Evolutionary conservation across 148 eudicot species (phyloP).

Genomic region (Chenopodium formosanum): DNA sequence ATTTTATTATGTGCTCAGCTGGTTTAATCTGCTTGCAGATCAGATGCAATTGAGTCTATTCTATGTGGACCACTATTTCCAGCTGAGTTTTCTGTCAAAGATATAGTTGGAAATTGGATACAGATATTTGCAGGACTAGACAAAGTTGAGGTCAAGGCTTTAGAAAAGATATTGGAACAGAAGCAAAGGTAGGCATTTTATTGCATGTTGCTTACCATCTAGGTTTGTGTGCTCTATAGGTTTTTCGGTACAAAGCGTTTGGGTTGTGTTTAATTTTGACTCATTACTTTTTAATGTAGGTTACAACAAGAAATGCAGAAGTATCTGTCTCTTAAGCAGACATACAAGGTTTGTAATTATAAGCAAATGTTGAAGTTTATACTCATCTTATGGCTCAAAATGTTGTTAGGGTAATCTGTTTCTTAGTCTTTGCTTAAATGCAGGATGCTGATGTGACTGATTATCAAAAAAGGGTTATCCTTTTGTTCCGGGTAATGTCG

Average conservation of each 20-base stretch:
- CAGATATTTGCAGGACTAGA: constrained; percentile 66
- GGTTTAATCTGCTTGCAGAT: constrained; percentile 53
- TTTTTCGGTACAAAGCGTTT: constrained; percentile 9
- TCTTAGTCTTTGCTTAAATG: constrained; percentile 23
- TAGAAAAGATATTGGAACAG: constrained; percentile 93
- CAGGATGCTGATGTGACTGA: constrained; percentile 76
- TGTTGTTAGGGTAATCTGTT: neutral
- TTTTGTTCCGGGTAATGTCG: constrained; percentile 78
- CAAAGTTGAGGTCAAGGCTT: constrained; percentile 90
- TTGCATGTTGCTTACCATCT: neutral
- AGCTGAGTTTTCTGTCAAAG: constrained; percentile 59
- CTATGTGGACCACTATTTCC: constrained; percentile 71
- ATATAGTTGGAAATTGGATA: constrained; percentile 68
- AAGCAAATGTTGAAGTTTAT: neutral
- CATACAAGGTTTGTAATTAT: constrained; percentile 53
- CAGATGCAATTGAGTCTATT: constrained; percentile 74
- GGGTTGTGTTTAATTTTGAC: constrained; percentile 31
- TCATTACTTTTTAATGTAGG: constrained; percentile 47
- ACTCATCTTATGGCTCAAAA: neutral
- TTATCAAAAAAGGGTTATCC: constrained; percentile 58
- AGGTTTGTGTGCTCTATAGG: neutral
- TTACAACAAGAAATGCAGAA: constrained; percentile 93
- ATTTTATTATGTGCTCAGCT: constrained; percentile 15
- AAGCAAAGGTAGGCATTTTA: constrained; percentile 66
- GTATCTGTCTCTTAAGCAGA: constrained; percentile 85